Conservation (phyloP, 208 protist species). For the Trypanosoma platydactyli region DNA sequence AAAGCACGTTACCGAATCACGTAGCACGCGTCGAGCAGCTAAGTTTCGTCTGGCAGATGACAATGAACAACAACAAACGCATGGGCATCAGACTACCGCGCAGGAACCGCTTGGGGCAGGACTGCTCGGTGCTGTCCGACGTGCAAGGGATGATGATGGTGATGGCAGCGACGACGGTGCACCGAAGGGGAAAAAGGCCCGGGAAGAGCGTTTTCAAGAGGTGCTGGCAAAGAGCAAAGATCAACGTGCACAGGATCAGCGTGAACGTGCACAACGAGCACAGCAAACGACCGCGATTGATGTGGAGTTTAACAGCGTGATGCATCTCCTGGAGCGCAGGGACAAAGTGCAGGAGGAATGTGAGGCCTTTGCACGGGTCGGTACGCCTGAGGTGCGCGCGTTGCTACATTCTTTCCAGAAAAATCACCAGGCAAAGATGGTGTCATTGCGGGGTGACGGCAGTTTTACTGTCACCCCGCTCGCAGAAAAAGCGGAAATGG, state of each 20-base stretch:
- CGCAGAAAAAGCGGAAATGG: neutral
- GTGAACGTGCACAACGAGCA: constrained; percentile 62
- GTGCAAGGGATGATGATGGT: constrained; percentile 7
- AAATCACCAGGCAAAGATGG: constrained; percentile 47
- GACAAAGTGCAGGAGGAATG: constrained; percentile 65
- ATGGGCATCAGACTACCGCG: neutral
- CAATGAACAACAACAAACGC: neutral
- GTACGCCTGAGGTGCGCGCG: constrained; percentile 61
- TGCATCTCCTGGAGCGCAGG: constrained; percentile 67
- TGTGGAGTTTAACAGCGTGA: constrained; percentile 57
- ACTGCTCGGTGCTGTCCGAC: constrained; percentile 20
- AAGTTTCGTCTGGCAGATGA: constrained; percentile 32
- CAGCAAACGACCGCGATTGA: constrained; percentile 65
- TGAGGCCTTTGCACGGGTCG: constrained; percentile 48
- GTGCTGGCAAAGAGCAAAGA: constrained; percentile 64
- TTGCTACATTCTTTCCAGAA: constrained; percentile 36
- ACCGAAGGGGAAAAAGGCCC: constrained; percentile 40
- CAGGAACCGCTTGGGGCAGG: constrained; percentile 21
- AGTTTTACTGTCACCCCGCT: constrained; percentile 41
- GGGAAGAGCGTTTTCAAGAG: constrained; percentile 65
- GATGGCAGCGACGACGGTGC: constrained; percentile 21
- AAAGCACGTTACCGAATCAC: constrained; percentile 11
- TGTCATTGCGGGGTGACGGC: constrained; percentile 45
- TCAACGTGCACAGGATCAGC: constrained; percentile 58
- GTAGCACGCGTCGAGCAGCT: constrained; percentile 38